These are phyloP conservation scores for Dendryphion nanum DNA, from an alignment of 2,329 filamentous ascomycete genomes.

Conservation along the genomic window DNA sequence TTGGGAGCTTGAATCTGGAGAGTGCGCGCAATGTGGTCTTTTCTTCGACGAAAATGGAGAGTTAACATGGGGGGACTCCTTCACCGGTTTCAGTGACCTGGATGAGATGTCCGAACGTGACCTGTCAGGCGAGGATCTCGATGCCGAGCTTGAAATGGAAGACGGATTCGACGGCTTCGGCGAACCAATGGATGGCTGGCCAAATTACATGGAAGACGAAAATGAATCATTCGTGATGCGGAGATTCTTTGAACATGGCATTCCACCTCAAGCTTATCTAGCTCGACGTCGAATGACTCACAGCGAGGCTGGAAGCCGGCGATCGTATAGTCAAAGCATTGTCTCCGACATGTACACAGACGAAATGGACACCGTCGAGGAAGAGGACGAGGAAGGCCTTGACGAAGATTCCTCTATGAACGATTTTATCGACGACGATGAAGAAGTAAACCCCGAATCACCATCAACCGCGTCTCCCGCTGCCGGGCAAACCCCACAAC, in stretches of 20 bases:
- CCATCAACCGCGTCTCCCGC: slow-evolving; percentile 31
- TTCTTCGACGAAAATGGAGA: slow-evolving; percentile 51
- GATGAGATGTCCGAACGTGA: slow-evolving; percentile 43
- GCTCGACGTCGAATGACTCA: slow-evolving; percentile 38
- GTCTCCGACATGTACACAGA: slow-evolving; percentile 40
- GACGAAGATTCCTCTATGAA: slow-evolving; percentile 44
- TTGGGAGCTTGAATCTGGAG: slow-evolving; percentile 63
- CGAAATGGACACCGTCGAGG: slow-evolving; percentile 44
- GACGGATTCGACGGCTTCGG: slow-evolving; percentile 33
- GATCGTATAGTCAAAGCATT: slow-evolving; percentile 42
- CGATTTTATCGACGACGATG: slow-evolving; percentile 42
- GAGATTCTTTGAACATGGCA: slow-evolving; percentile 29
- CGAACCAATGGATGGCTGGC: slow-evolving; percentile 29
- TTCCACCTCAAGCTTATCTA: slow-evolving; percentile 20
- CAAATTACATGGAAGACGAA: slow-evolving; percentile 29
- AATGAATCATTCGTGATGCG: slow-evolving; percentile 32
- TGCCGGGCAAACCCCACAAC: slow-evolving; percentile 29
- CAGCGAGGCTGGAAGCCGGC: slow-evolving; percentile 40
- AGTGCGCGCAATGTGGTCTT: slow-evolving; percentile 54
- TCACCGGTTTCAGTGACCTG: slow-evolving; percentile 46
- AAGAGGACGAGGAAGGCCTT: slow-evolving; percentile 40
- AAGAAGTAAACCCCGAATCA: slow-evolving; percentile 19
- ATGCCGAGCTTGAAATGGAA: slow-evolving; percentile 44
- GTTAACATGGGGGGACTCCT: slow-evolving; percentile 37
- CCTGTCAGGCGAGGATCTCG: slow-evolving; percentile 39